Evolutionary conservation across 164 flowering plant species (phyloP), one percentile per base, ranked within the genome.

Genomic region (Stephania yunnanensis): DNA sequence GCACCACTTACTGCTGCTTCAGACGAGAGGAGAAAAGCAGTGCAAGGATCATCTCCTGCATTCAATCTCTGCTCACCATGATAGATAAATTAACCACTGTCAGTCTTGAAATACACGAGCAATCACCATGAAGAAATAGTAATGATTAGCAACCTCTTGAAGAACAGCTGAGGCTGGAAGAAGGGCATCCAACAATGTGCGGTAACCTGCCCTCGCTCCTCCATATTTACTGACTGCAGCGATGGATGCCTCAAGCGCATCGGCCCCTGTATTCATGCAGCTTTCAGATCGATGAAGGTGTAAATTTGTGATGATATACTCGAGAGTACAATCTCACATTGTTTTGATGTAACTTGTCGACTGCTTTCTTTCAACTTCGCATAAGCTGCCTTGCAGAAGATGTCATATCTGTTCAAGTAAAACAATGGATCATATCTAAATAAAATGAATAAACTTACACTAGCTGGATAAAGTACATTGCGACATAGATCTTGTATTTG

Each of bases 191-290:
- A 95, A 80, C 82, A 95, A 36, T 71, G 99, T 95, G 19, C 99
- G 90, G 75, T 86, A 93, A 64, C 99, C 99, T 48, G 91, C 90
- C 67, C 68, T 85, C 19, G 99, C 99, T 66, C 97, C 97, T 50
- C 99, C 99, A 81, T 95, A 95, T 80, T 88, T 93, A 75, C 94
- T 95, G 67, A 95, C 92, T 2, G 97, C 97, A 72, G 86, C 84
- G 76, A 95, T 93, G 72, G 91, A 79, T 81, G 94, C 91, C 77
- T 92, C 92, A 73, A 95, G 84, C 70, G 97, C 96, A 85, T 86
- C 89, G 80, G 87, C 86, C 99, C 99, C 99, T 95, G 88, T 70
- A 82, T 22, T 71, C 79, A 81, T 71, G 61, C 12, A 50, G 30
- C 58, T 7, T 45, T 79, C 44, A 36, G 71, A 36, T 36, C 42